Evolutionary conservation across 352 stramenopile genomes (phyloP).

Genomic region (Phytopythium oedochilum): DNA sequence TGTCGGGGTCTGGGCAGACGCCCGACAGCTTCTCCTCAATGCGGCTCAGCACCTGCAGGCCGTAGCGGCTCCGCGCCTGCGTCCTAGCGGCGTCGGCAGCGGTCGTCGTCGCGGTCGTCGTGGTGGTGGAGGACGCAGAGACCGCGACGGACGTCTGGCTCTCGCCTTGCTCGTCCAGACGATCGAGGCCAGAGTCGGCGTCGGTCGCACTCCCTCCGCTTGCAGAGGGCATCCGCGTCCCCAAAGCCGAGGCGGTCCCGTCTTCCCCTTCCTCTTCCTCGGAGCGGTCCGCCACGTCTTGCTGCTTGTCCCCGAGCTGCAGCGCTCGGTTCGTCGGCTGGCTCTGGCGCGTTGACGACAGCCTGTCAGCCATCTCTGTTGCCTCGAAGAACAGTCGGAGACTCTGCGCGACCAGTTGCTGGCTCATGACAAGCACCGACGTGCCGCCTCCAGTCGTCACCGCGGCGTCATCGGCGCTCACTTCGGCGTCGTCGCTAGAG

Average conservation of each 20-base stretch:
- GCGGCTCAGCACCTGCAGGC: constrained; percentile 59
- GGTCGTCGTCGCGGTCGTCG: no score
- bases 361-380: constrained; percentile 51
- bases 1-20: constrained; percentile 29
- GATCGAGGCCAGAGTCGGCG: not conserved
- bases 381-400: constrained; percentile 66
- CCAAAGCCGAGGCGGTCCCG: not conserved
- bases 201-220: not conserved
- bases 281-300: not conserved
- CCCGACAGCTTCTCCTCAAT: constrained; percentile 78
- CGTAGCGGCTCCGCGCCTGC: constrained; percentile 42
- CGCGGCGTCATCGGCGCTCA: not conserved
- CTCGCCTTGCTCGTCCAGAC: not conserved
- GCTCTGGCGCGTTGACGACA: constrained; percentile 24
- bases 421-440: constrained; percentile 22
- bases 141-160: not conserved
- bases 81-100: not conserved
- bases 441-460: not conserved
- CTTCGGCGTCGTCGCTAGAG: not conserved
- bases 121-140: not conserved
- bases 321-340: not conserved
- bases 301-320: not conserved
- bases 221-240: constrained; percentile 1
- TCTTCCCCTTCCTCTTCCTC: no score
- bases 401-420: constrained; percentile 36